phyloP scores from a whole-genome alignment of 2,329 filamentous ascomycete genomes.

The Colletotrichum zoysiae region DNA sequence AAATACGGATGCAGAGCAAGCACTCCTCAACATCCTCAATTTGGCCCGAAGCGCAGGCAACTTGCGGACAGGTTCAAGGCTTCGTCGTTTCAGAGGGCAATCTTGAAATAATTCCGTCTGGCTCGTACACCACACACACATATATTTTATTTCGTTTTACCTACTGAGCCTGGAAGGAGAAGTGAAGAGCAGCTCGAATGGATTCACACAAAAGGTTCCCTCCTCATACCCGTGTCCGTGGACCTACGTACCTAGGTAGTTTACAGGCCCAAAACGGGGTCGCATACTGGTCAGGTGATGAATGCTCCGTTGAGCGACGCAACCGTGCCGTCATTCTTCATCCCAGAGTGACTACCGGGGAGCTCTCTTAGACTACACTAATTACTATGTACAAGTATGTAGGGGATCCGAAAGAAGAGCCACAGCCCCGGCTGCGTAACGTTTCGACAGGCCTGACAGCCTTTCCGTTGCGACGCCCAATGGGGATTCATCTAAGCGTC shows the following conservation, averaged over 20 bases:
- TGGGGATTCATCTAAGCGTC: background rate
- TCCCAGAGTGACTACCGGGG: background rate
- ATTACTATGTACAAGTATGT: no score
- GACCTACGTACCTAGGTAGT: background rate
- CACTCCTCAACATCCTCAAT: background rate
- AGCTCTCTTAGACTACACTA: background rate
- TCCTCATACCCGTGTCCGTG: background rate
- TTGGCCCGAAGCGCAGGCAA: background rate
- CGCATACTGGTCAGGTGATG: background rate
- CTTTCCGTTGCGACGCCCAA: slow-evolving; percentile 22
- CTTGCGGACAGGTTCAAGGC: background rate
- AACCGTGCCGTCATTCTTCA: slow-evolving; percentile 30
- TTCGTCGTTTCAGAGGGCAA: background rate
- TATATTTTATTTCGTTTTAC: background rate
- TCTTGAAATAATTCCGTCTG: background rate
- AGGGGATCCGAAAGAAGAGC: slow-evolving; percentile 4
- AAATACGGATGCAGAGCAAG: background rate
- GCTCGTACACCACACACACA: background rate
- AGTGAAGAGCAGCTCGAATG: background rate
- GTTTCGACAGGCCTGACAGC: background rate
- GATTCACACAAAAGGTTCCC: background rate
- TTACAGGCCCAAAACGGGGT: background rate
- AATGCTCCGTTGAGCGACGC: slow-evolving; percentile 10
- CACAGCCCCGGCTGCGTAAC: slow-evolving; percentile 11
- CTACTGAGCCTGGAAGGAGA: background rate